A percentile compares a stretch with the other conserved stretches of the same genome.
Conservation (phyloP, 202 grass and related monocot species). For the Panicum virgatum region DNA sequence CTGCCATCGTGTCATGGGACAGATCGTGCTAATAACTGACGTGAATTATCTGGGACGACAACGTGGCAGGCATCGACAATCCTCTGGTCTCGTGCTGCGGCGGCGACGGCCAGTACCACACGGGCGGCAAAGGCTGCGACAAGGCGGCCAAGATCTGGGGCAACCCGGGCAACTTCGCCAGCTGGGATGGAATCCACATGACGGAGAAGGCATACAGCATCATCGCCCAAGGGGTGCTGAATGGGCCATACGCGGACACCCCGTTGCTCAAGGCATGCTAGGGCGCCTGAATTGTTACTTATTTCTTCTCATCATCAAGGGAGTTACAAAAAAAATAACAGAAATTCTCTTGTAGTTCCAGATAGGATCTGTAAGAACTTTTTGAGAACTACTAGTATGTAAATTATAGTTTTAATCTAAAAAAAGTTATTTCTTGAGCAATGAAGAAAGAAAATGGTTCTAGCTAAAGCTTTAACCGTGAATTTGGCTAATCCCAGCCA, state of each 20-base stretch:
- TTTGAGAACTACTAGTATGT: not conserved
- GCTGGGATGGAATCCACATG: conserved; percentile 59
- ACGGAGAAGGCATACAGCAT: conserved; percentile 48
- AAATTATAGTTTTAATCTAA: too few species aligned
- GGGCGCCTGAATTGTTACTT: not conserved
- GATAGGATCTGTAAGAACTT: not conserved
- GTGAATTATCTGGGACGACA: too few species aligned
- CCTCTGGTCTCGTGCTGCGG: conserved; percentile 56
- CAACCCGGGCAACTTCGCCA: conserved; percentile 32
- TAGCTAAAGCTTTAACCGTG: too few species aligned
- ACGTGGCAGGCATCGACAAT: conserved; percentile 31
- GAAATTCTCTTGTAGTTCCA: not conserved
- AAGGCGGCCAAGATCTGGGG: conserved; percentile 26
- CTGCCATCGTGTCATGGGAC: too few species aligned
- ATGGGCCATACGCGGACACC: conserved; percentile 35
- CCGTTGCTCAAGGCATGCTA: conserved; percentile 34
- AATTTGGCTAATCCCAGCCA: too few species aligned
- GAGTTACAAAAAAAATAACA: not conserved
- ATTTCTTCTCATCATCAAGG: not conserved
- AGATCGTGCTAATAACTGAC: too few species aligned
- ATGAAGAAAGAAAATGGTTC: too few species aligned
- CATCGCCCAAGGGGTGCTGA: conserved; percentile 42
- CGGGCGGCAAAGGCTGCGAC: not conserved
- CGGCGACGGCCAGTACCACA: conserved; percentile 35
- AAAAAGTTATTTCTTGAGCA: too few species aligned